Base-by-base conservation (phyloP, 257 asterid species). In the Linaria vulgaris region DNA sequence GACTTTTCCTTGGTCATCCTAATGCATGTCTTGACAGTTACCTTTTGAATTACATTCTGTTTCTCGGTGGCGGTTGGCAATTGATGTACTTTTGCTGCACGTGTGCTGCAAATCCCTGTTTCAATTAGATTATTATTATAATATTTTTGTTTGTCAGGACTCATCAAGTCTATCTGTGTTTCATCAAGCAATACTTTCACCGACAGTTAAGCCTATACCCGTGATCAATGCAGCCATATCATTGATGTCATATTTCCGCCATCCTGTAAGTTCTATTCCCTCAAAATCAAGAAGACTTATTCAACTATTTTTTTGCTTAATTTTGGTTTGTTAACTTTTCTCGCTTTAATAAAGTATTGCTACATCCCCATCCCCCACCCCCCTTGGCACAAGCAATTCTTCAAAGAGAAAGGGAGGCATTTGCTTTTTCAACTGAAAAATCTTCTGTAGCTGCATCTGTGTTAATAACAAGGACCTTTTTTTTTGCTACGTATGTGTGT, bases 211-310 rank as follows among this genome's bases (percentile, higher is more conserved):
- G 80, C 97, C 99, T 38, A 69, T 90, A 61, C 96, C 90, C 37
- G 83, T 87, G 76, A 69, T 82, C 70, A 65, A 85, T 70, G 94
- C 96, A 45, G 87, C 81, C 71, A 73, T 77, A 67, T 94, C 99
- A 20, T 76, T 89, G 74, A 80, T 84, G 53, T 94, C 99, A 23
- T 87, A 76, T 81, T 79, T 77, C 71, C 83, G 68, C 49, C 57
- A 83, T 76, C 69, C 77, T 58, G 99, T 92, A 89, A 64, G 95
- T 27, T 66, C 49, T 67, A 20, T 67, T 65, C 58, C 66, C 56
- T 51, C 23, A 31, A 59, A 60, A 5, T 25, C 15, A 6, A 24
- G 54, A 21, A 12, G 50, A 39, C 68, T 68, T 63, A 30, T 64
- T 61, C 56, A 37, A 20, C 43, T 43, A 24, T 41, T 51, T 34